Base-by-base conservation (phyloP, 129 eudicot genomes). In the Dittrichia graveolens region DNA sequence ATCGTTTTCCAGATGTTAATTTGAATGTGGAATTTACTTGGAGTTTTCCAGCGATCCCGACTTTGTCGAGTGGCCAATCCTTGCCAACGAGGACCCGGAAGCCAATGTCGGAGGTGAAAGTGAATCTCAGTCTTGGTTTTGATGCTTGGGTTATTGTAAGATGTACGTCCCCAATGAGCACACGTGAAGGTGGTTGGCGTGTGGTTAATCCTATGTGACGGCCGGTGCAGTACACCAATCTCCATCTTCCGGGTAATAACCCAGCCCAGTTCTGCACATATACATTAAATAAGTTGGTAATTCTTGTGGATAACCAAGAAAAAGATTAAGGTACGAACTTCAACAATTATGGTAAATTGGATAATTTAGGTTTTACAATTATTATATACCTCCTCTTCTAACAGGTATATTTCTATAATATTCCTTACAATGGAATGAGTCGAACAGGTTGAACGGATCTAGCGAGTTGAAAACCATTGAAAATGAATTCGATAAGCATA, bases 231-330 rank as follows among this genome's bases (percentile, higher is more conserved):
- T 90, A 94, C 43, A 90, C 79, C 19, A 90, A 80, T 69, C 96
- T 96, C 99, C 99, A 94, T 81, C 75, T 90, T 44, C 97, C 99
- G 0, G 91, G 99, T 57, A 94, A 73, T 75, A 86, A 65, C 24
- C 82, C 81, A 16, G 84, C 83, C 97, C 97, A 90, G 69, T 88
- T 81, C 99, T 94, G 93, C 72, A 78, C 13, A 61, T 18, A n/a
- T n/a, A n/a, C n/a, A 55, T 18, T 43, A 43, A 43, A 65, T 4
- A 42, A 53, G 45, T 39, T 34, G 52, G 58, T 66, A 18, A n/a
- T 12, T 45, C 57, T 41, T 9, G 31, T 8, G 7, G 13, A 45
- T 31, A 66, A 13, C 8, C n/a, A n/a, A n/a, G n/a, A n/a, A n/a
- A n/a, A 37, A 11, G 8, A 59, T 59, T 31, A 4, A 57, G n/a